These are phyloP conservation scores for Cercospora beticola DNA, from an alignment of 2,329 filamentous ascomycete species.

Conservation along the genomic window DNA sequence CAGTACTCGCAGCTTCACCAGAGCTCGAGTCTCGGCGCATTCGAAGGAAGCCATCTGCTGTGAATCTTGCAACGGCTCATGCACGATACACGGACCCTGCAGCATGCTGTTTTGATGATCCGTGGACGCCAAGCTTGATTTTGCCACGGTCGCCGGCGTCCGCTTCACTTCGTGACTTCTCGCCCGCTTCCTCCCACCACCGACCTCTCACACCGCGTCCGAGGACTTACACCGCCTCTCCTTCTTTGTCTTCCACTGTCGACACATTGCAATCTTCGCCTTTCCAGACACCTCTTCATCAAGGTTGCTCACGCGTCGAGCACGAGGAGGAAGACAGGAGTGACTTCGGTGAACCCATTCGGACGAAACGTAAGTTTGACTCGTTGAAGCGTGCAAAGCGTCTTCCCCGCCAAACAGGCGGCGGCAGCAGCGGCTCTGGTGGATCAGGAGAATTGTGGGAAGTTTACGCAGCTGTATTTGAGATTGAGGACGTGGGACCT, in stretches of 20 bases:
- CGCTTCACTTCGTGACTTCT: constrained; percentile 2
- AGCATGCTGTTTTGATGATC: neutral
- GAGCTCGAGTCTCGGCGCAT: constrained; percentile 21
- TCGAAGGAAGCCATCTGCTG: constrained; percentile 21
- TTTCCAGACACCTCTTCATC: constrained; percentile 25
- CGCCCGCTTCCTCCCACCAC: constrained; percentile 13
- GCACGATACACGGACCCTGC: constrained; percentile 6
- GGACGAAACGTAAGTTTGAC: constrained; percentile 36
- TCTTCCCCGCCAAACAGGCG: constrained; percentile 28
- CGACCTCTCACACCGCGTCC: constrained; percentile 23
- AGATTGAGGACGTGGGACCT: constrained; percentile 11
- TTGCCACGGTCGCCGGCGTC: constrained; percentile 18
- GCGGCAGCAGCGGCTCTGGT: constrained; percentile 11
- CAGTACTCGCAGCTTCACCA: constrained; percentile 16
- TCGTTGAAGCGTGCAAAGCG: constrained; percentile 33
- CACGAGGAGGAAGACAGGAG: constrained; percentile 9
- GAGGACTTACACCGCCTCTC: constrained; percentile 25
- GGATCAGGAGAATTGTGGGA: constrained; percentile 30
- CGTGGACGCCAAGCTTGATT: constrained; percentile 18
- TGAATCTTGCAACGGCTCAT: constrained; percentile 19
- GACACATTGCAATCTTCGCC: constrained; percentile 31
- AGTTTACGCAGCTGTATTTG: constrained; percentile 35
- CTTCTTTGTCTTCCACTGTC: constrained; percentile 29
- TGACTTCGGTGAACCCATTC: constrained; percentile 18
- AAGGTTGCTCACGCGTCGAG: constrained; percentile 13